phyloP scores from a whole-genome alignment of 2,329 filamentous ascomycete species.

The Tolypocladium ovalisporum region DNA sequence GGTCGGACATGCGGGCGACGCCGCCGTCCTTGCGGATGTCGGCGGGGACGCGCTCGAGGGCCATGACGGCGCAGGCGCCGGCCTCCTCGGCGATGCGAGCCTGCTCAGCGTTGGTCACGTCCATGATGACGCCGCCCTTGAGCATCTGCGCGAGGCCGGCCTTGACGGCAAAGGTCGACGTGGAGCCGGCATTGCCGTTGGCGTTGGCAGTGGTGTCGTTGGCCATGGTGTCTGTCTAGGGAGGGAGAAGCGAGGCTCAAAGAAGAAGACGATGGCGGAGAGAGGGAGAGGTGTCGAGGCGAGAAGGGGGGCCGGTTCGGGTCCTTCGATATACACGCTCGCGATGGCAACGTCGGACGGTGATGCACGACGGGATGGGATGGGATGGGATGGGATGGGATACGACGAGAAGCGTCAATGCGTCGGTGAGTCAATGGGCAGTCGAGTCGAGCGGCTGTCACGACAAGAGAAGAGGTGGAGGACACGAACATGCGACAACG shows the following conservation, averaged over 20 bases:
- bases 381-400: too few species aligned
- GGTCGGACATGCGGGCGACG: conserved; percentile 95
- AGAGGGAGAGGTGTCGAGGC: not conserved
- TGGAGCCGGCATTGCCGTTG: conserved; percentile 26
- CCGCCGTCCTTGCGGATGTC: conserved; percentile 90
- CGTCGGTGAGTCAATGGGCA: not conserved
- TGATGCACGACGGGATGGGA: not conserved
- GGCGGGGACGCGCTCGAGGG: conserved; percentile 90
- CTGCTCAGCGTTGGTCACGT: conserved; percentile 88
- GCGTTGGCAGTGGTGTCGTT: conserved; percentile 19
- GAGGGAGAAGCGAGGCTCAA: not conserved
- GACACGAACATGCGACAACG: not conserved
- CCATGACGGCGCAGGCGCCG: conserved; percentile 94
- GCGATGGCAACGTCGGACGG: not conserved
- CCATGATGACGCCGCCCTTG: conserved; percentile 99
- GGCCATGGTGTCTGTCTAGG: conserved; percentile 16
- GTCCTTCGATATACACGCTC: not conserved
- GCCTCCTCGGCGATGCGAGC: conserved; percentile 96
- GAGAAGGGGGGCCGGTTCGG: not conserved
- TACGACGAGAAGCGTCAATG: too few species aligned
- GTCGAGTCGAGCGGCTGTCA: not conserved
- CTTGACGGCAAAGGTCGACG: conserved; percentile 71
- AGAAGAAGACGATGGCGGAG: not conserved
- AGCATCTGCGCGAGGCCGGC: conserved; percentile 93
- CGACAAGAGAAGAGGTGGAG: not conserved